Conservation (phyloP, 305 asterid species). For the Fraxinus ornus region DNA sequence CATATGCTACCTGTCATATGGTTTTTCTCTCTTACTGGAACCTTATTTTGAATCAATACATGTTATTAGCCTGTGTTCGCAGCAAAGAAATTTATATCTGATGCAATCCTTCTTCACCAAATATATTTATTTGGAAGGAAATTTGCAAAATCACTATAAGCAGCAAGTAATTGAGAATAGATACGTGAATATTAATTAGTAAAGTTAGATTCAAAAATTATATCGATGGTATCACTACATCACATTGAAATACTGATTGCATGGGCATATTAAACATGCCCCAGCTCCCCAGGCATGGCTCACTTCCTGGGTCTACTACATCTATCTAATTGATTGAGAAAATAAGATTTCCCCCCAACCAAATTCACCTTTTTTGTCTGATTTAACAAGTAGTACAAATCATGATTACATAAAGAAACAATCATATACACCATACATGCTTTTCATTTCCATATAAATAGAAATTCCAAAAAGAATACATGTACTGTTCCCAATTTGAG, state of each 20-base stretch:
- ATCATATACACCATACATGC: neutral
- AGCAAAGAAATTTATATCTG: neutral
- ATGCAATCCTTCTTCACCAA: neutral
- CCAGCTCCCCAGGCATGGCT: neutral
- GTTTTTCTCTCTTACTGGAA: neutral
- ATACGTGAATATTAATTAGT: neutral
- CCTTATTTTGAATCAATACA: neutral
- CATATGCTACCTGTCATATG: neutral
- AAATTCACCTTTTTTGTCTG: neutral
- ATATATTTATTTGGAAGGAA: neutral
- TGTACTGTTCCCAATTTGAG: neutral
- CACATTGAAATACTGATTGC: neutral
- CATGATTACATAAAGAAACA: neutral
- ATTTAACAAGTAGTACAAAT: neutral
- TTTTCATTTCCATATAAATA: neutral
- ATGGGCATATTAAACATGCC: neutral
- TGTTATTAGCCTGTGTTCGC: neutral
- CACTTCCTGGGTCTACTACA: neutral
- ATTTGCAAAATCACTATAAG: neutral
- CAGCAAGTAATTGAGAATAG: neutral
- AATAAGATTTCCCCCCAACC: neutral
- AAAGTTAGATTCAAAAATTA: neutral
- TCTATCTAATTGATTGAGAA: neutral
- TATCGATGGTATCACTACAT: neutral
- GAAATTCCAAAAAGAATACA: neutral